Evolutionary conservation across 169 alveolate genomes (phyloP), one percentile per base, ranked within the genome.

Genomic region (Plasmodium falciparum): DNA sequence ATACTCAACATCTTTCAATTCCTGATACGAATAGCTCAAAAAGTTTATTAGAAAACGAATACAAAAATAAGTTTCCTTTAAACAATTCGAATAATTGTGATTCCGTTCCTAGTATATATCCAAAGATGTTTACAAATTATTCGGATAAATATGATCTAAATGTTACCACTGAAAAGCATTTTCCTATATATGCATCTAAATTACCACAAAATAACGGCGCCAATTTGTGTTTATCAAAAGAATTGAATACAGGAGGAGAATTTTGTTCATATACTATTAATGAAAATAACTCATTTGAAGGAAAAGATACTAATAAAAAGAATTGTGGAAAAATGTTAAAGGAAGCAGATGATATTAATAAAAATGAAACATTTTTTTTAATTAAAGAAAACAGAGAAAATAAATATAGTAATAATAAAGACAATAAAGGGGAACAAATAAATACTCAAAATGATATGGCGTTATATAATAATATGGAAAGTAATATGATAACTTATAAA

Each of bases 1-100:
- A 66, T 59, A 65, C 26, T 6, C 70, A 22, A 17, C 70, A 66
- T 7, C 9, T n/a, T n/a, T 63, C 78, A 20, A 66, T 24, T 15
- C 15, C 69, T 56, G 89, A 50, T 20, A 47, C 3, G 11, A 78
- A 22, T 39, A 26, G 72, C 49, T 11, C 89, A 49, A 47, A 39
- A 56, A 71, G 39, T 22, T 33, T 66, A 33, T 43, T 65, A 65
- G 63, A 29, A 22, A 66, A 50, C 67, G 69, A 22, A 24, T 54
- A 22, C 50, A 58, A 70, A 65, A 78, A 59, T 26, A 78, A 66
- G 59, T 58, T 56, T 50, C 72, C 89, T n/a, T 66, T 49, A 45
- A 52, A 58, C 9, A 78, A 45, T 45, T 56, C 89, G 17, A 69
- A 66, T n/a, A 56, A 71, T 49, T 22, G 47, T 15, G 80, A 71